Percentiles rank a stretch among this genome's conserved stretches.
Evolutionary conservation across 2,329 filamentous ascomycete species (phyloP).

Genomic region (Stagonosporopsis cucurbitacearum): DNA sequence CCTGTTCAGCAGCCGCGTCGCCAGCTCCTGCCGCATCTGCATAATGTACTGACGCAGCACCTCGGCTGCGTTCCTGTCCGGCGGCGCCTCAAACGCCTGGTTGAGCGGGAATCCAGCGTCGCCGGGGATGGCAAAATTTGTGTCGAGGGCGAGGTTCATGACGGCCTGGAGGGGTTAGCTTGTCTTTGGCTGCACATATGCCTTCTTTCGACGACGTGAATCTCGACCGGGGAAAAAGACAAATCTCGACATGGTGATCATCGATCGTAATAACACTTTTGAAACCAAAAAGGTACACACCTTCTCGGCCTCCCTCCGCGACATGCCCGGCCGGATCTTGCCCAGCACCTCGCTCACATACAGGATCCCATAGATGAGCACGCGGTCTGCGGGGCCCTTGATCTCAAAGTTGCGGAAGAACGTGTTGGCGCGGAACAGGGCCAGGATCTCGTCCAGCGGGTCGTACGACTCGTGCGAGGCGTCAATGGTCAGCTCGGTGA

Average conservation of each 20-base stretch:
- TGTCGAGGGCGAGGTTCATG: slow-evolving; percentile 88
- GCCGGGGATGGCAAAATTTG: slow-evolving; percentile 91
- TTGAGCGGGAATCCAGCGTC: slow-evolving; percentile 93
- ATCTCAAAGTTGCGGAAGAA: slow-evolving; percentile 99
- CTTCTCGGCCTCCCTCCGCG: slow-evolving; percentile 70
- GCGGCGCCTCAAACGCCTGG: slow-evolving; percentile 92
- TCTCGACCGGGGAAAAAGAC: too few relatives aligned
- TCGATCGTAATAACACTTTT: too few relatives aligned
- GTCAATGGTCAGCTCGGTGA: slow-evolving; percentile 68
- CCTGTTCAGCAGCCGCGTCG: slow-evolving; percentile 78
- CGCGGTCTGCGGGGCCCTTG: slow-evolving; percentile 90
- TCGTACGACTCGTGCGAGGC: slow-evolving; percentile 94
- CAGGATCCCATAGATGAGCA: slow-evolving; percentile 95
- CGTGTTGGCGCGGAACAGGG: slow-evolving; percentile 95
- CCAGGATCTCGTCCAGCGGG: slow-evolving; percentile 90
- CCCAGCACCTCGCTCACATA: slow-evolving; percentile 89
- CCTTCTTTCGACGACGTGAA: too few relatives aligned
- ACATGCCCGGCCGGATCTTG: slow-evolving; percentile 81
- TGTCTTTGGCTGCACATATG: too few relatives aligned
- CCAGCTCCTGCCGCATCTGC: slow-evolving; percentile 92
- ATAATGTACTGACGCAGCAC: slow-evolving; percentile 85
- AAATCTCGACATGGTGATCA: too few relatives aligned
- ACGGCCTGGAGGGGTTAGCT: slow-evolving; percentile 80
- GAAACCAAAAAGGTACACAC: slow-evolving; percentile 48
- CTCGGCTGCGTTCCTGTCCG: slow-evolving; percentile 88